Base-by-base conservation (phyloP, 345 rosid genomes). In the Erysimum cheiranthoides region DNA sequence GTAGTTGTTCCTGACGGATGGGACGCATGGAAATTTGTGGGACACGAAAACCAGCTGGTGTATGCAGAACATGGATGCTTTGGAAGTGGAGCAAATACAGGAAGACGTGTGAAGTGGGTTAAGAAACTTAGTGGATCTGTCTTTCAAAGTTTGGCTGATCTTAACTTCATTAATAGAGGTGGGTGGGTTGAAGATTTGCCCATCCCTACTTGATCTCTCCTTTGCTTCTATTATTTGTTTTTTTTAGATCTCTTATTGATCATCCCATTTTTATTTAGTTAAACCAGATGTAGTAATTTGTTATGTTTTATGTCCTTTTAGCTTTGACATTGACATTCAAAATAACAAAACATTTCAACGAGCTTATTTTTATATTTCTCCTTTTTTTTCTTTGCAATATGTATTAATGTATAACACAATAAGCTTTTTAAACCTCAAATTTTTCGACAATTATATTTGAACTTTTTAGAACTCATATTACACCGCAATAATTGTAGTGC, bases 131-230 rank as follows among this genome's bases (percentile, higher is more conserved):
- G 40, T 27, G 12, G 1, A 6, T 9, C 40, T 0, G 3, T 4
- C 1, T 39, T 86, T 31, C 12, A 43, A 39, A 28, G 38, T 12
- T 5, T 90, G 18, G 70, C 66, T n/a, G 79, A 82, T 71, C 66
- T 79, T 18, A 46, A 57, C 10, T 94, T 75, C 56, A 78, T 92
- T 11, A 78, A 89, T 65, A 14, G 18, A 4, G 87, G 76, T 6
- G 86, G 84, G 0, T 94, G 97, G 97, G 54, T 92, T 12, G 45
- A 63, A 39, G 52, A 30, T 6, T 80, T 73, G 32, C 93, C 97
- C 2, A 5, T 61, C 31, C 68, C 17, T 62, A 5, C 42, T 53
- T 76, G 75, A 76, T 54, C 12, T 61, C n/a, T 51, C 12, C 2
- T 49, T 16, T 31, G 61, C 34, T 40, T 75, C 27, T 38, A 18